These are phyloP conservation scores for Yamadazyma songkhlaensis DNA, from an alignment of 1,139 yeast genomes.

Conservation along the genomic window DNA sequence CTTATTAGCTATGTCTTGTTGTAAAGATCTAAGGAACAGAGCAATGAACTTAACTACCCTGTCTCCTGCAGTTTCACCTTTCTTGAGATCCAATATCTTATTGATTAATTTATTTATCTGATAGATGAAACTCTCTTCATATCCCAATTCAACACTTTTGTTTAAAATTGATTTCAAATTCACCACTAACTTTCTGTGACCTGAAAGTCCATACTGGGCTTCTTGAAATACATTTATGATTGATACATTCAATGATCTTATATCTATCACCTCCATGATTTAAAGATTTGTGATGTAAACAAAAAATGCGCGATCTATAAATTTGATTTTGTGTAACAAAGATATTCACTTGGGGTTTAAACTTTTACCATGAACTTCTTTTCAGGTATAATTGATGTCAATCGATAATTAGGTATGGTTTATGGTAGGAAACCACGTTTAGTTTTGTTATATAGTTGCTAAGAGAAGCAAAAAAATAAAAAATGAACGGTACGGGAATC, in stretches of 20 bases:
- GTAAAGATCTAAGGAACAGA: constrained; percentile 55
- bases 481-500: constrained; percentile 75
- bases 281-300: constrained; percentile 1
- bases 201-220: constrained; percentile 70
- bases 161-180: constrained; percentile 59
- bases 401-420: too few species aligned
- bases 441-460: too few species aligned
- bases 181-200: constrained; percentile 72
- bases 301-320: constrained; percentile 3
- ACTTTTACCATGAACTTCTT: too few species aligned
- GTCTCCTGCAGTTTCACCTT: constrained; percentile 73
- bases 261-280: constrained; percentile 1
- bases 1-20: constrained; percentile 29
- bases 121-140: constrained; percentile 57
- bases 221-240: constrained; percentile 76
- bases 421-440: too few species aligned
- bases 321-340: background rate
- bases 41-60: constrained; percentile 73
- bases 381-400: too few species aligned
- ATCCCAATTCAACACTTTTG: constrained; percentile 50
- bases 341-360: too few species aligned
- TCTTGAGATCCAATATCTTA: constrained; percentile 64
- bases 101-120: constrained; percentile 61
- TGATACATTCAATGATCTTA: constrained; percentile 21
- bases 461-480: constrained; percentile 18